Conservation (phyloP, 371 early-diverging fungal genomes). For the Dipsacomyces acuminosporus region DNA sequence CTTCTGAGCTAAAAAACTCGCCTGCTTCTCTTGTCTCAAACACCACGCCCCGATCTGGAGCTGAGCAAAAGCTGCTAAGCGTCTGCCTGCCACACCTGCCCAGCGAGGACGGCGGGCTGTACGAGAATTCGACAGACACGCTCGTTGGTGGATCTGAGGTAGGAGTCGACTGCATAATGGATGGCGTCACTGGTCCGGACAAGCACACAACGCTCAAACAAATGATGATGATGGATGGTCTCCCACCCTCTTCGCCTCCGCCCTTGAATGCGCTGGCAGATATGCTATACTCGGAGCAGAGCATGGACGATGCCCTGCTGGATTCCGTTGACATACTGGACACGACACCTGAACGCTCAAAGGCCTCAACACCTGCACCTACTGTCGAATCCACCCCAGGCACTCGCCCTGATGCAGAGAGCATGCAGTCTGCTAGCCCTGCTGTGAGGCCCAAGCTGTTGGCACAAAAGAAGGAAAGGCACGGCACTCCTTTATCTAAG, state of each 20-base stretch:
- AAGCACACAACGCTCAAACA: not conserved
- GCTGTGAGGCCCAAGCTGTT: too few species aligned
- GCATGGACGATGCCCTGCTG: slow-evolving; percentile 18
- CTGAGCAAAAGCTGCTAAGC: not conserved
- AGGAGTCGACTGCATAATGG: not conserved
- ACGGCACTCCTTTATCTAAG: too few species aligned
- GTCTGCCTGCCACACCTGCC: slow-evolving; percentile 24
- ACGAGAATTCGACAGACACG: slow-evolving; percentile 32
- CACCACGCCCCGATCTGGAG: too few species aligned
- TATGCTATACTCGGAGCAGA: slow-evolving; percentile 3
- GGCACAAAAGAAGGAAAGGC: too few species aligned
- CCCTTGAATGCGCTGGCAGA: slow-evolving; percentile 16
- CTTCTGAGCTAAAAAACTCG: too few species aligned
- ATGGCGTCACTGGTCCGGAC: not conserved
- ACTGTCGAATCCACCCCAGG: too few species aligned
- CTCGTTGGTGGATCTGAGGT: slow-evolving; percentile 30
- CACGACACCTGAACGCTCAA: too few species aligned
- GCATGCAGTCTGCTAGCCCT: too few species aligned
- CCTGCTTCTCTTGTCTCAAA: too few species aligned
- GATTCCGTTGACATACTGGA: slow-evolving; percentile 10
- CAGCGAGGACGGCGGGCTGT: slow-evolving; percentile 8
- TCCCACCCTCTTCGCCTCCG: slow-evolving; percentile 42
- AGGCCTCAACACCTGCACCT: too few species aligned
- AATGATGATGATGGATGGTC: slow-evolving; percentile 16
- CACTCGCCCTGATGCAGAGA: too few species aligned